Conservation (phyloP, 1,284 basidiomycete genomes). For the Exobasidium cylindrosporum region DNA sequence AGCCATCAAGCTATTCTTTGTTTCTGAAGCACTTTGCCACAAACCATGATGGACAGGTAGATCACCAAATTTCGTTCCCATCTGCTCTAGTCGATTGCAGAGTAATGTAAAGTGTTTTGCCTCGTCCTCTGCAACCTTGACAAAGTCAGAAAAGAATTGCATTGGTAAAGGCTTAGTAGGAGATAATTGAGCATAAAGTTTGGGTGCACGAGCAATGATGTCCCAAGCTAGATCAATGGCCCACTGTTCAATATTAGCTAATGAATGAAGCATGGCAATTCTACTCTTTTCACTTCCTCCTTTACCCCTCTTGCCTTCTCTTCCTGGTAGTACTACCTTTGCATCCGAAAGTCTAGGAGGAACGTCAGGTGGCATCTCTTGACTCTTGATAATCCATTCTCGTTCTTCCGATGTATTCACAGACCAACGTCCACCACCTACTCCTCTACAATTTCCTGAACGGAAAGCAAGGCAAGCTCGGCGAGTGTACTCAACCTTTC, state of each 20-base stretch:
- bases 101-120: conserved; percentile 63
- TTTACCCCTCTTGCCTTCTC: conserved; percentile 63
- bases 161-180: conserved; percentile 33
- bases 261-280: conserved; percentile 73
- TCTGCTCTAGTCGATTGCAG: conserved; percentile 59
- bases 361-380: conserved; percentile 63
- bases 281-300: conserved; percentile 65
- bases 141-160: conserved; percentile 54
- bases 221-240: conserved; percentile 60
- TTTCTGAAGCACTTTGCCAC: conserved; percentile 77
- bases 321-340: conserved; percentile 64
- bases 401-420: conserved; percentile 22
- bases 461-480: conserved; percentile 70
- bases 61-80: conserved; percentile 71
- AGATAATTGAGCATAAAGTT: conserved; percentile 35
- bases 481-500: conserved; percentile 70
- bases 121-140: conserved; percentile 71
- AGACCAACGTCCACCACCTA: conserved; percentile 59
- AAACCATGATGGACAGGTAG: conserved; percentile 59
- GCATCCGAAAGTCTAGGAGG: conserved; percentile 62
- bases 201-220: conserved; percentile 67
- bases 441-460: conserved; percentile 66
- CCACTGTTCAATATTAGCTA: conserved; percentile 89
- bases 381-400: conserved; percentile 27
- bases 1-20: conserved; percentile 69